These are phyloP conservation scores for Calonectria ilicicola DNA, from an alignment of 2,329 filamentous ascomycete genomes.

Conservation along the genomic window DNA sequence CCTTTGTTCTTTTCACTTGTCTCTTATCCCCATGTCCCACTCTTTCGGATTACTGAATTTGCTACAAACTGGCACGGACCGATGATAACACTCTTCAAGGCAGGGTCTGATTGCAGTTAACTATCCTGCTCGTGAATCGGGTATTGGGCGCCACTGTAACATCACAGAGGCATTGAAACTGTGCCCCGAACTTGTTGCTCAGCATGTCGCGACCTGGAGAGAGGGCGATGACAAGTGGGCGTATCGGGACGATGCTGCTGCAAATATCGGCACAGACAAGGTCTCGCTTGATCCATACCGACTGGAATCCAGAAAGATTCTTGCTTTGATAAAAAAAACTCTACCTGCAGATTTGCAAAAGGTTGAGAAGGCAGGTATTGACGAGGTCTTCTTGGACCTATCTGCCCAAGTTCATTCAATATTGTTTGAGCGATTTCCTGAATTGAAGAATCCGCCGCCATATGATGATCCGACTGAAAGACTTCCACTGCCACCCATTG, in stretches of 20 bases:
- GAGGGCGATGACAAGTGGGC: conserved; percentile 94
- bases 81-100: conserved; percentile 57
- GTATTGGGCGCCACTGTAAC: conserved; percentile 83
- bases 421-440: conserved; percentile 81
- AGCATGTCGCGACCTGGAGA: conserved; percentile 95
- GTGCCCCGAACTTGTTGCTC: conserved; percentile 85
- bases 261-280: conserved; percentile 88
- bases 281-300: conserved; percentile 95
- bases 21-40: background rate
- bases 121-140: conserved; percentile 87
- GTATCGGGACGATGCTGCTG: conserved; percentile 84
- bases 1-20: background rate
- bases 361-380: conserved; percentile 94
- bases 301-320: conserved; percentile 83
- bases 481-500: conserved; percentile 76
- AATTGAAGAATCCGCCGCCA: conserved; percentile 73
- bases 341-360: conserved; percentile 75
- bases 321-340: conserved; percentile 80
- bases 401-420: conserved; percentile 84
- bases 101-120: conserved; percentile 96
- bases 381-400: conserved; percentile 95
- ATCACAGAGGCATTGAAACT: conserved; percentile 85
- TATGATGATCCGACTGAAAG: conserved; percentile 79
- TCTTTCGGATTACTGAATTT: background rate
- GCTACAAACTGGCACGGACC: background rate